Evolutionary conservation across 352 stramenopile genomes (phyloP).

Genomic region (Globisporangium nodosum): DNA sequence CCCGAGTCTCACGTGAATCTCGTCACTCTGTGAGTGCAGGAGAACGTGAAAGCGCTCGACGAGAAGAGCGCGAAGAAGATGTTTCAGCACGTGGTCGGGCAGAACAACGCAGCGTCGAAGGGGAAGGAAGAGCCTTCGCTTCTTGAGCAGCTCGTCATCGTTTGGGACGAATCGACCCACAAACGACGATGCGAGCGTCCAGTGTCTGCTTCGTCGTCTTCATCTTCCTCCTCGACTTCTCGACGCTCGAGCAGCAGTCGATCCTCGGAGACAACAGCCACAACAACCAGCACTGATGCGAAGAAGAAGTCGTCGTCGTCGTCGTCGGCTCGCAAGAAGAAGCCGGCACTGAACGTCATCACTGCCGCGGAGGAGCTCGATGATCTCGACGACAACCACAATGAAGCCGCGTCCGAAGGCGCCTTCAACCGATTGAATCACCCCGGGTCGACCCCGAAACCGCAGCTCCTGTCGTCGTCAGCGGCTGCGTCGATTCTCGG

Average conservation of each 20-base stretch:
- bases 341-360: slow-evolving; percentile 38
- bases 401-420: slow-evolving; percentile 7
- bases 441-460: slow-evolving; percentile 52
- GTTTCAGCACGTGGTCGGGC: slow-evolving; percentile 7
- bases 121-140: slow-evolving; percentile 9
- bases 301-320: slow-evolving; percentile 9
- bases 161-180: slow-evolving; percentile 12
- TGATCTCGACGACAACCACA: slow-evolving; percentile 4
- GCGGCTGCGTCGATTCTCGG: slow-evolving; percentile 29
- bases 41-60: slow-evolving; percentile 4
- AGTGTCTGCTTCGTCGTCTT: not conserved
- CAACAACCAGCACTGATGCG: not conserved
- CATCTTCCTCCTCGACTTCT: slow-evolving; percentile 2
- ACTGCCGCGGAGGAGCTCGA: slow-evolving; percentile 15
- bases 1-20: not conserved
- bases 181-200: slow-evolving; percentile 8
- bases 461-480: slow-evolving; percentile 15
- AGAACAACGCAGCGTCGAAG: slow-evolving; percentile 9
- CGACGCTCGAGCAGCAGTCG: slow-evolving; percentile 10
- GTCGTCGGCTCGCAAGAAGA: slow-evolving; percentile 17
- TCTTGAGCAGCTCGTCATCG: slow-evolving; percentile 12
- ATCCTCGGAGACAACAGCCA: not conserved
- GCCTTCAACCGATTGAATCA: slow-evolving; percentile 58
- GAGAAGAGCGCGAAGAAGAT: slow-evolving; percentile 12
- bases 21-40: not conserved